Percentiles rank a stretch among this genome's conserved stretches.
Evolutionary conservation across 1,139 yeast species (phyloP).

Genomic region (Kodamaea anthophila): DNA sequence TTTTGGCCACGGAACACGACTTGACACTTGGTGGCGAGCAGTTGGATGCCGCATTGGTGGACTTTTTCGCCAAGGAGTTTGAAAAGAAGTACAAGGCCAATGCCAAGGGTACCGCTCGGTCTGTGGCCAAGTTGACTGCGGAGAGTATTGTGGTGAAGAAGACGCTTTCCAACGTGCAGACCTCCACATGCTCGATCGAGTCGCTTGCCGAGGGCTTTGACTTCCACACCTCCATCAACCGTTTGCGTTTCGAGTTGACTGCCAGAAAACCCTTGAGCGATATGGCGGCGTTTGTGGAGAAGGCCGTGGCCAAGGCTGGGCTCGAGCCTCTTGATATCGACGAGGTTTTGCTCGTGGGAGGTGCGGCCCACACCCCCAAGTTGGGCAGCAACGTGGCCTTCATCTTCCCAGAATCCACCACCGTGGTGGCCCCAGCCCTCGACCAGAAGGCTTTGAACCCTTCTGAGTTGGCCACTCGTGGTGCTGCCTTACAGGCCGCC

Average conservation of each 20-base stretch:
- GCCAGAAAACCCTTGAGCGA: slow-evolving; percentile 73
- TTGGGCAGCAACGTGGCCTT: slow-evolving; percentile 68
- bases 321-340: slow-evolving; percentile 82
- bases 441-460: slow-evolving; percentile 81
- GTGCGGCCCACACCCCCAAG: slow-evolving; percentile 89
- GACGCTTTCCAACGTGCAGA: slow-evolving; percentile 84
- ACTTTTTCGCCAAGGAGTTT: slow-evolving; percentile 87
- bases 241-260: slow-evolving; percentile 87
- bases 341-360: slow-evolving; percentile 91
- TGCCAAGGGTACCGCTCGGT: slow-evolving; percentile 77
- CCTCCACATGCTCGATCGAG: slow-evolving; percentile 91
- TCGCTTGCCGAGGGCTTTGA: slow-evolving; percentile 92
- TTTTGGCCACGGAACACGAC: slow-evolving; percentile 82
- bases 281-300: slow-evolving; percentile 72
- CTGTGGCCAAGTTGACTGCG: slow-evolving; percentile 80
- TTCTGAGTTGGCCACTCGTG: slow-evolving; percentile 84
- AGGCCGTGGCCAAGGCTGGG: slow-evolving; percentile 73
- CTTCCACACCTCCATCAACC: slow-evolving; percentile 87
- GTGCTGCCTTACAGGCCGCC: slow-evolving; percentile 96
- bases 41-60: slow-evolving; percentile 75
- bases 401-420: slow-evolving; percentile 77
- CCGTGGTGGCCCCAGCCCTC: slow-evolving; percentile 67
- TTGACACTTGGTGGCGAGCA: slow-evolving; percentile 80
- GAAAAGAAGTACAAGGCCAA: slow-evolving; percentile 79
- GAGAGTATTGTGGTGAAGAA: slow-evolving; percentile 85